Conservation (phyloP, 331 rosid species). For the Rosa hybrid region DNA sequence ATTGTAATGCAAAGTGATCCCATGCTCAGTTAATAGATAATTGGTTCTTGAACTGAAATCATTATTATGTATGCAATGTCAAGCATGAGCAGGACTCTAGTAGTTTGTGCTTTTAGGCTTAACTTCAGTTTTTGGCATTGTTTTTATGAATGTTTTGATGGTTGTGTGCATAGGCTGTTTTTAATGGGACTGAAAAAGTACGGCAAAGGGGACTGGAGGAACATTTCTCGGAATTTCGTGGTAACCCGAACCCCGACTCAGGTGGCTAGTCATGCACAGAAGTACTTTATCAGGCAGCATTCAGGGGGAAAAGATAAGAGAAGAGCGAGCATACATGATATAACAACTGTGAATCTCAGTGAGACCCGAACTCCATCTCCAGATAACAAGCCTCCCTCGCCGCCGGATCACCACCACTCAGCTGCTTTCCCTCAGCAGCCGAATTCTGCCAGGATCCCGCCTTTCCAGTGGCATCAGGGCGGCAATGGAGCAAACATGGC, state of each 20-base stretch:
- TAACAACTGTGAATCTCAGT: conserved; percentile 74
- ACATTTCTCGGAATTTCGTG: conserved; percentile 81
- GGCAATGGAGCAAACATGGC: conserved; percentile 43
- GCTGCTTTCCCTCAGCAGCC: conserved; percentile 39
- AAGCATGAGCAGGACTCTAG: not conserved
- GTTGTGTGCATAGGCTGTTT: conserved; percentile 57
- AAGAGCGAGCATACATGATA: conserved; percentile 96
- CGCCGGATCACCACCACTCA: conserved; percentile 43
- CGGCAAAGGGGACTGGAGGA: conserved; percentile 99
- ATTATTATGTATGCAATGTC: not conserved
- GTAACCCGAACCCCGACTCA: conserved; percentile 88
- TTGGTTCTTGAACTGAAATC: not conserved
- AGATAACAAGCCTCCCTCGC: conserved; percentile 54
- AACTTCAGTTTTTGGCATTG: conserved; percentile 8
- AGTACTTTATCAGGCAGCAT: conserved; percentile 82
- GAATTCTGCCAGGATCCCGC: conserved; percentile 34
- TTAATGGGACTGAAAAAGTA: conserved; percentile 81
- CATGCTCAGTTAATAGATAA: not conserved
- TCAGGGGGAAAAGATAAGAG: conserved; percentile 92
- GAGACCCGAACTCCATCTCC: conserved; percentile 62
- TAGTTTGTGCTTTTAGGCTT: not conserved
- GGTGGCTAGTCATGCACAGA: conserved; percentile 98
- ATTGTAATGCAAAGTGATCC: not conserved
- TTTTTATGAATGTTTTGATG: conserved; percentile 10
- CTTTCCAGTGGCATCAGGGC: conserved; percentile 66